Conservation (phyloP, 305 asterid species). For the Plantago rigida region DNA sequence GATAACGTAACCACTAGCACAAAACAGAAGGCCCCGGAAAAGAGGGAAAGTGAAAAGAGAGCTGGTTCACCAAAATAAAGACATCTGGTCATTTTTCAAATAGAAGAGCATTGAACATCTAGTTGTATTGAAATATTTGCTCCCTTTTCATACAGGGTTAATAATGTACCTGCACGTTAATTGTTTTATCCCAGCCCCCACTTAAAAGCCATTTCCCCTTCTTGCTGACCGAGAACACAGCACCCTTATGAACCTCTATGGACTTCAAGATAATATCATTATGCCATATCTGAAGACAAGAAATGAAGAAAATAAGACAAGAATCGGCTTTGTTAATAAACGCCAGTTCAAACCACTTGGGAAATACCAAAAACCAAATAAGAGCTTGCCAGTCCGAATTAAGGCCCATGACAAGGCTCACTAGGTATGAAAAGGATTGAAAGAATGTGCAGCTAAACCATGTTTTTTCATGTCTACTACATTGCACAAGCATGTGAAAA, state of each 20-base stretch:
- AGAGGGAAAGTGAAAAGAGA: background rate
- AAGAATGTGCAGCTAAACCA: too few species aligned
- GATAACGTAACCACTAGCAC: background rate
- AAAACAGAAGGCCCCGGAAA: background rate
- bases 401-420: too few species aligned
- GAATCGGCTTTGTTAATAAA: slow-evolving; percentile 7
- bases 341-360: background rate
- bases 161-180: slow-evolving; percentile 48
- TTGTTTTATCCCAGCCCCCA: slow-evolving; percentile 77
- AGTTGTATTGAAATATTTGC: background rate
- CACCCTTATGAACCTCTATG: slow-evolving; percentile 48
- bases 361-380: too few species aligned
- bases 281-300: slow-evolving; percentile 51
- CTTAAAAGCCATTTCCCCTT: slow-evolving; percentile 58
- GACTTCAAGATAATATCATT: slow-evolving; percentile 47
- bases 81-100: too few species aligned
- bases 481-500: too few species aligned
- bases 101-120: too few species aligned
- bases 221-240: slow-evolving; percentile 50
- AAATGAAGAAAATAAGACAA: slow-evolving; percentile 2
- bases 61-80: background rate
- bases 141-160: background rate
- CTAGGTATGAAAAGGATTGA: too few species aligned
- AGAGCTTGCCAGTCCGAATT: too few species aligned
- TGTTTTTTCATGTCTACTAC: too few species aligned